phyloP scores from a whole-genome alignment of 169 alveolate genomes.

The Hammondia hammondi region DNA sequence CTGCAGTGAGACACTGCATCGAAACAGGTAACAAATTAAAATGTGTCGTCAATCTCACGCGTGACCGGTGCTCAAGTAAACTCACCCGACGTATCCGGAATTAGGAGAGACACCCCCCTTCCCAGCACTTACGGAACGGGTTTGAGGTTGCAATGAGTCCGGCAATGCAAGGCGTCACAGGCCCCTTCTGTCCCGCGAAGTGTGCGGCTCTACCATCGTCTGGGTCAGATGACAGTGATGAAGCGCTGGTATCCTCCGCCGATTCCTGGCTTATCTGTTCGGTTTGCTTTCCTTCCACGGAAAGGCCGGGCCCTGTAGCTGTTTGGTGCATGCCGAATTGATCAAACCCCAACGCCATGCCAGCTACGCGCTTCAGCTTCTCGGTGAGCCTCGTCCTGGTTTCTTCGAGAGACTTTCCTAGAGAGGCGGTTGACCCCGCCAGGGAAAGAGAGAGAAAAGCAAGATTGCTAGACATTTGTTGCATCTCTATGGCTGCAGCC shows the following conservation, averaged over 20 bases:
- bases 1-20: too few species aligned
- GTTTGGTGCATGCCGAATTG: constrained; percentile 13
- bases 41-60: not conserved
- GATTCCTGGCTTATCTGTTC: not conserved
- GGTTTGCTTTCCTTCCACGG: not conserved
- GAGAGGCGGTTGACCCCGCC: not conserved
- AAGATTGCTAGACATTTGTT: not conserved
- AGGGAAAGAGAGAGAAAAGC: constrained; percentile 10
- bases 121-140: constrained; percentile 7
- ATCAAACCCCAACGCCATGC: not conserved
- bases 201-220: too few species aligned
- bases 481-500: not conserved
- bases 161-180: not conserved
- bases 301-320: not conserved
- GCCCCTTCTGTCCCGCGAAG: not conserved
- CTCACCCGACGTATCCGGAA: too few species aligned
- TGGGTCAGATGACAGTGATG: not conserved
- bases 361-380: not conserved
- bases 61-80: not conserved
- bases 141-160: constrained; percentile 10
- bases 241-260: not conserved
- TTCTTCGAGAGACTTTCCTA: not conserved
- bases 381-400: not conserved
- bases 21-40: not conserved
- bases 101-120: too few species aligned